Evolutionary conservation across 768 basidiomycete species (phyloP).

Genomic region (Cyclocybe aegerita): DNA sequence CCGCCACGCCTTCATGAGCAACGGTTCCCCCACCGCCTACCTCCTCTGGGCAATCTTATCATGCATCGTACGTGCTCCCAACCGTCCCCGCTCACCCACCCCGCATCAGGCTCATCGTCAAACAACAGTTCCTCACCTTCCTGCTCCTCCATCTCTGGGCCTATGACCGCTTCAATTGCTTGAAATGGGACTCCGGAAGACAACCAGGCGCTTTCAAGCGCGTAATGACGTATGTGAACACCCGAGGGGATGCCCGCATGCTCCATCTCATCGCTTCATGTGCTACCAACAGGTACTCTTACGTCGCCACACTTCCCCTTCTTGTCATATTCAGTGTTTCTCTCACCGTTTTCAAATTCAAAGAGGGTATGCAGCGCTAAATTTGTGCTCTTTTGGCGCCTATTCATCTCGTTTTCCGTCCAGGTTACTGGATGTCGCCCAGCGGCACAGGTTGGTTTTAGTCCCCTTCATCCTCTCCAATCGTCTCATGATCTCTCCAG

Average conservation of each 20-base stretch:
- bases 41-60: slow-evolving; percentile 77
- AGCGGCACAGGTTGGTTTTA: slow-evolving; percentile 31
- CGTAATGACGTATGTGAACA: slow-evolving; percentile 73
- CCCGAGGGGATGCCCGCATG: slow-evolving; percentile 13
- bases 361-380: slow-evolving; percentile 75
- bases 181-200: slow-evolving; percentile 72
- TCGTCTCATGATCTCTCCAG: slow-evolving; percentile 27
- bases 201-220: slow-evolving; percentile 86
- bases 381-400: background rate
- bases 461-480: background rate
- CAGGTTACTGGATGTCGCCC: slow-evolving; percentile 40
- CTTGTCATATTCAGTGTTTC: slow-evolving; percentile 63
- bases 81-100: slow-evolving; percentile 38
- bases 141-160: slow-evolving; percentile 76
- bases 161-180: slow-evolving; percentile 75
- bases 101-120: slow-evolving; percentile 7
- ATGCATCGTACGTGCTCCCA: slow-evolving; percentile 54
- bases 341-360: slow-evolving; percentile 66
- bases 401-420: background rate
- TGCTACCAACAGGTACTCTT: slow-evolving; percentile 60
- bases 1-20: slow-evolving; percentile 51
- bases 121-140: slow-evolving; percentile 62
- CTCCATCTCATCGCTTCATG: slow-evolving; percentile 15
- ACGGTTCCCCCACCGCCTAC: slow-evolving; percentile 72
- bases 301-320: slow-evolving; percentile 66